Evolutionary conservation across 495 filamentous ascomycete species (phyloP), one percentile per base, ranked within the genome.

Genomic region (Tetracladium setigerum): DNA sequence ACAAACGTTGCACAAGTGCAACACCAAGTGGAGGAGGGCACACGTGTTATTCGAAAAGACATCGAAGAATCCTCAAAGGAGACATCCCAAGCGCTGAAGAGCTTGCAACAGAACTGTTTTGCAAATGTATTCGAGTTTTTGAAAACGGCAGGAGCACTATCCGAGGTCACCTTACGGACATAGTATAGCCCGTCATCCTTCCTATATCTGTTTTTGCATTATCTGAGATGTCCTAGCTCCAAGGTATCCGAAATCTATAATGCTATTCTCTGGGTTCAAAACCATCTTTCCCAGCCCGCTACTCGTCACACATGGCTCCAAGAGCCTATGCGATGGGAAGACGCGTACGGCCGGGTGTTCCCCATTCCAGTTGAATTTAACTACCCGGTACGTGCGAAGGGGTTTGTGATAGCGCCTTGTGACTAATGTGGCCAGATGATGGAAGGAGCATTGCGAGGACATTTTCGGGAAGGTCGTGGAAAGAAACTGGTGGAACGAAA

Each of bases 261-360:
- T 13, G 9, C 17, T n/a, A 3, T 46, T 5, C 32, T 46, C 6
- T 46, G 2, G 16, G 3, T 46, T 27, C 17, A 15, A 13, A 4
- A 32, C 30, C 5, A 15, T 46, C 10, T 46, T n/a, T 46, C 32
- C 22, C 13, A 11, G 5, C 32, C 33, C 16, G 30, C 35, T 36
- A 43, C 19, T 18, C 5, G n/a, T 4, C 47, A 49, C 27, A 49
- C 47, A 7, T 49, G 38, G 38, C 16, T 49, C 14, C 47, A 49
- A 30, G 38, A 42, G 38, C 47, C 38, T 9, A 41, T 49, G 47
- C 11, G 30, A 40, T 31, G 18, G 4, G 39, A 49, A 36, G 47
- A 49, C 14, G 38, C 47, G 1, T 49, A 31, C 30, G 47, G 47
- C 3, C 22, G 38, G 2, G 11, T 37, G 3, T 24, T 42, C 2